phyloP scores from a whole-genome alignment of 2,329 filamentous ascomycete genomes.

The Shiraia bambusicola region DNA sequence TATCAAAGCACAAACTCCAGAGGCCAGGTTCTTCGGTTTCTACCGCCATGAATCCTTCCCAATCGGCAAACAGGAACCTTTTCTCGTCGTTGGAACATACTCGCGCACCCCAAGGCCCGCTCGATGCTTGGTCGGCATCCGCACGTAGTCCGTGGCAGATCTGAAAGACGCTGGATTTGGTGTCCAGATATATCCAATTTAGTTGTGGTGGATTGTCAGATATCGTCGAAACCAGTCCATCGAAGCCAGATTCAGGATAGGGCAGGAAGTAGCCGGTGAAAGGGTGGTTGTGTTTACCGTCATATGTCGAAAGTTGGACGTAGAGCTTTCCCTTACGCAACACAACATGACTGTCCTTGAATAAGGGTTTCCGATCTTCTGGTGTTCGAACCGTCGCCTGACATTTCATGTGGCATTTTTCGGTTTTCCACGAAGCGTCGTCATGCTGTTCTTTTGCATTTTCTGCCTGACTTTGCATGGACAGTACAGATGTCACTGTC shows the following conservation, averaged over 20 bases:
- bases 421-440: slow-evolving; percentile 21
- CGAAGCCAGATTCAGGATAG: slow-evolving; percentile 49
- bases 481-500: slow-evolving; percentile 21
- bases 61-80: slow-evolving; percentile 55
- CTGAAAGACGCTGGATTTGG: slow-evolving; percentile 48
- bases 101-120: slow-evolving; percentile 55
- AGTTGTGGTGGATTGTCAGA: slow-evolving; percentile 59
- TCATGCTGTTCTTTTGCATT: slow-evolving; percentile 15
- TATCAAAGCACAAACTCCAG: slow-evolving; percentile 56
- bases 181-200: slow-evolving; percentile 68
- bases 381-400: slow-evolving; percentile 18
- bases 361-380: slow-evolving; percentile 20
- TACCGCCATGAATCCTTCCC: slow-evolving; percentile 58
- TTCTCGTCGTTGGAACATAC: slow-evolving; percentile 68
- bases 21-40: slow-evolving; percentile 48
- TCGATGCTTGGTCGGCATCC: slow-evolving; percentile 58
- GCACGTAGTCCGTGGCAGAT: slow-evolving; percentile 57
- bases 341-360: slow-evolving; percentile 16
- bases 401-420: slow-evolving; percentile 23
- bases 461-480: slow-evolving; percentile 22
- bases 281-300: slow-evolving; percentile 36
- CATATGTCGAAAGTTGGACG: slow-evolving; percentile 22
- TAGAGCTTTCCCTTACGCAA: slow-evolving; percentile 20
- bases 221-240: slow-evolving; percentile 52
- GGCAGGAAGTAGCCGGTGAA: slow-evolving; percentile 53